A percentile compares a stretch with the other conserved stretches of the same genome.
phyloP scores from a whole-genome alignment of 768 basidiomycete genomes.

The Myochromella boudieri region DNA sequence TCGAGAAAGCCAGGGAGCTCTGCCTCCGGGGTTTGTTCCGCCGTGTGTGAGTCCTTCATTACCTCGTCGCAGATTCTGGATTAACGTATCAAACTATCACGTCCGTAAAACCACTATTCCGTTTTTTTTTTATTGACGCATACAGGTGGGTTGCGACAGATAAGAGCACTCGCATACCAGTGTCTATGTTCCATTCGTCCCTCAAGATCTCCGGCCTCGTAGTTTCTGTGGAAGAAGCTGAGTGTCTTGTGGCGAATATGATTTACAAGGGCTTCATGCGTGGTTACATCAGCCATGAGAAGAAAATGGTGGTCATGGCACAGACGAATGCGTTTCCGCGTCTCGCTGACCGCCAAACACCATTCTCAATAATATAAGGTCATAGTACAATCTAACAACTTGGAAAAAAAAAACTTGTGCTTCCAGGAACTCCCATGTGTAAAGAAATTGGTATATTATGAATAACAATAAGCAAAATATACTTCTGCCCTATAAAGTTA shows the following conservation, averaged over 20 bases:
- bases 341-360: slow-evolving; percentile 59
- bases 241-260: slow-evolving; percentile 94
- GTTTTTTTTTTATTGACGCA: neutral
- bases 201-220: slow-evolving; percentile 69
- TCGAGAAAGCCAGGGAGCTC: slow-evolving; percentile 87
- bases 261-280: slow-evolving; percentile 90
- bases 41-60: slow-evolving; percentile 53
- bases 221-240: slow-evolving; percentile 78
- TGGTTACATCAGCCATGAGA: slow-evolving; percentile 96
- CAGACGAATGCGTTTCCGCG: slow-evolving; percentile 79
- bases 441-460: neutral
- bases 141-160: slow-evolving; percentile 77
- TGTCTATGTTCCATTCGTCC: slow-evolving; percentile 79
- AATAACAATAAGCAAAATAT: neutral
- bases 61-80: slow-evolving; percentile 2
- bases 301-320: slow-evolving; percentile 90
- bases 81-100: neutral
- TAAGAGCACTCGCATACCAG: slow-evolving; percentile 75
- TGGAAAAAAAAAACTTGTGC: too few species aligned
- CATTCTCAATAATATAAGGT: slow-evolving; percentile 42
- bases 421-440: neutral
- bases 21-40: slow-evolving; percentile 84
- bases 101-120: neutral
- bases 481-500: too few species aligned
- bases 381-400: neutral